A percentile compares a stretch with the other conserved stretches of the same genome.
These are phyloP conservation scores for Marsdenia floribunda DNA, from an alignment of 257 asterid genomes.

Conservation along the genomic window DNA sequence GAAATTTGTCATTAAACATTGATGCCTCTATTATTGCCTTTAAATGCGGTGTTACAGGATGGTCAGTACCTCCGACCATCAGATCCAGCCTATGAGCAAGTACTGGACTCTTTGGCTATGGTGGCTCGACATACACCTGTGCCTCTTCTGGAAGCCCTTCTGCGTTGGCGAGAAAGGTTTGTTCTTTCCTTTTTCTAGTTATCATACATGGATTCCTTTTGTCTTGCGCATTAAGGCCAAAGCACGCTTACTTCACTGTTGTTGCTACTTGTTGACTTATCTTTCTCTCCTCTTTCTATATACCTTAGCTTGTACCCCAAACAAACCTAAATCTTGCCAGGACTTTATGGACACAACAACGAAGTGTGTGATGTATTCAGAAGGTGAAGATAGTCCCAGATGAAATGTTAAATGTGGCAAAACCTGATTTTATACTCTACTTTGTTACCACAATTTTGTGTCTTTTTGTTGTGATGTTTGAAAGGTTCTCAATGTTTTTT, in stretches of 20 bases:
- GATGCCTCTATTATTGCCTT: slow-evolving; percentile 4
- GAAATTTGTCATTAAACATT: neutral
- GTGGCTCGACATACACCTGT: slow-evolving; percentile 98
- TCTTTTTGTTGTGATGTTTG: neutral
- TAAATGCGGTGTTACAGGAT: slow-evolving; percentile 53
- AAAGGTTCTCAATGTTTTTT: neutral
- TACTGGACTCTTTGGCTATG: slow-evolving; percentile 96
- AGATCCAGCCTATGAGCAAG: slow-evolving; percentile 99
- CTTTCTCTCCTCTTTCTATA: neutral
- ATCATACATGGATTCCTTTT: neutral
- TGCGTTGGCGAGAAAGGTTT: slow-evolving; percentile 96
- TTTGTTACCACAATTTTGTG: neutral
- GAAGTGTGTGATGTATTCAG: neutral
- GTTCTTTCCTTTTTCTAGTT: slow-evolving; percentile 9
- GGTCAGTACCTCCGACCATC: slow-evolving; percentile 99
- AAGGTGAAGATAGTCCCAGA: neutral
- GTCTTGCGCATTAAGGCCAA: neutral
- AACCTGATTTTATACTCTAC: neutral
- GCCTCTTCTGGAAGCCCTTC: slow-evolving; percentile 94
- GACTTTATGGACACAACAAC: neutral
- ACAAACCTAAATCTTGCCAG: neutral
- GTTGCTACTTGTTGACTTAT: neutral
- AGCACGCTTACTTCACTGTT: neutral
- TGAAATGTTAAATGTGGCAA: neutral
- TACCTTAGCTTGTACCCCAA: neutral